phyloP scores from a whole-genome alignment of 2,329 filamentous ascomycete species.

The Diaporthe nobilis region DNA sequence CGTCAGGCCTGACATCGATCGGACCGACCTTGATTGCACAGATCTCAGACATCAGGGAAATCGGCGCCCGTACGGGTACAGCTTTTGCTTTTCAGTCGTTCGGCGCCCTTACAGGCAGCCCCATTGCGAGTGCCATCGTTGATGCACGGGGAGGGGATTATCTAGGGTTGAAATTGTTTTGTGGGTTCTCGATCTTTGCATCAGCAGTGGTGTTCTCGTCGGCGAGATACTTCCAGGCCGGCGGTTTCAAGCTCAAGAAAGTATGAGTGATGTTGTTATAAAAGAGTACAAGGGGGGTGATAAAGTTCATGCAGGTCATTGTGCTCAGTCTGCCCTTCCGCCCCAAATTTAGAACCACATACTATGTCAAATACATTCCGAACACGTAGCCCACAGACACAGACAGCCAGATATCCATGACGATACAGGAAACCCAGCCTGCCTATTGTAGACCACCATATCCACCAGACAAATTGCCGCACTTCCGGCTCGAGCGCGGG shows the following conservation, averaged over 20 bases:
- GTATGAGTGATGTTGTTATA: not conserved
- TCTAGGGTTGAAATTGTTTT: conserved; percentile 15
- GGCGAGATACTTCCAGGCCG: conserved; percentile 1
- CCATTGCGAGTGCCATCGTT: conserved; percentile 76
- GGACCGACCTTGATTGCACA: conserved; percentile 76
- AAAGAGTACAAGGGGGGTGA: not conserved
- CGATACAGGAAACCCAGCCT: no score
- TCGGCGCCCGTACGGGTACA: conserved; percentile 77
- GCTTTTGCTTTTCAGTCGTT: conserved; percentile 74
- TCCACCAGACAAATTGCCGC: not conserved
- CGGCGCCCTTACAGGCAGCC: conserved; percentile 76
- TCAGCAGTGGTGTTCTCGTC: not conserved
- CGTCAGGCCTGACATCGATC: conserved; percentile 76
- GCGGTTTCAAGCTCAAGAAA: not conserved
- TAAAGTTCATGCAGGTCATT: not conserved
- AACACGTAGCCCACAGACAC: not conserved
- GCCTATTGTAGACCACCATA: no score
- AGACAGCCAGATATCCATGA: not conserved
- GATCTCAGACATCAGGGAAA: conserved; percentile 77
- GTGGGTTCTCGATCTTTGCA: conserved; percentile 12
- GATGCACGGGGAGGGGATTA: conserved; percentile 13
- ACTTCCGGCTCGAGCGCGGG: not conserved
- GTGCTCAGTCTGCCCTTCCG: no score
- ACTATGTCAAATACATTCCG: not conserved
- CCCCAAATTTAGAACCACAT: not conserved